Conservation (phyloP, 306 rosid species). For the Amphicarpaea edgeworthii region DNA sequence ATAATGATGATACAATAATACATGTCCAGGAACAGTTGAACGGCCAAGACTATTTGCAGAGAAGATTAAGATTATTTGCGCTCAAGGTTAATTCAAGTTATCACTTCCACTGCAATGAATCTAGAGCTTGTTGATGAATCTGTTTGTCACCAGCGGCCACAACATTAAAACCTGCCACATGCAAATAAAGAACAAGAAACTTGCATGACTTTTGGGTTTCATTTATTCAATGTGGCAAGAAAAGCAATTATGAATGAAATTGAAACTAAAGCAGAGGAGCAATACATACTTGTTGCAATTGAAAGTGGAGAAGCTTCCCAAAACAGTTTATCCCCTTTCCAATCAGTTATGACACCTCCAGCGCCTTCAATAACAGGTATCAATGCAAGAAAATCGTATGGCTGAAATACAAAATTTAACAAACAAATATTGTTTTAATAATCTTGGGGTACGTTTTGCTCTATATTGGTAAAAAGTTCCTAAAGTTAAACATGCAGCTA, state of each 20-base stretch:
- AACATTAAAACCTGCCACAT: conserved; percentile 76
- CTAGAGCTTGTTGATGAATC: conserved; percentile 79
- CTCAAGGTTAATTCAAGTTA: conserved; percentile 1
- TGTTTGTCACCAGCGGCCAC: conserved; percentile 88
- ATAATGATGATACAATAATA: neutral
- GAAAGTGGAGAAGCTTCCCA: conserved; percentile 93
- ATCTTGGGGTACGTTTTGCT: conserved; percentile 20
- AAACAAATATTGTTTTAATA: conserved; percentile 1
- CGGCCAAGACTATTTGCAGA: conserved; percentile 5
- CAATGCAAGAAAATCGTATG: conserved; percentile 89
- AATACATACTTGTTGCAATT: conserved; percentile 62
- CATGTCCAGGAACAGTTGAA: conserved; percentile 19
- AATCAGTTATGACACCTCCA: conserved; percentile 93
- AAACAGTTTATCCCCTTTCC: conserved; percentile 80
- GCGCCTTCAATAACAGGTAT: conserved; percentile 94
- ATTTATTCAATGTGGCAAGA: conserved; percentile 28
- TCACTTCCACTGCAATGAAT: conserved; percentile 75
- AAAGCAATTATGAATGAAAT: conserved; percentile 5
- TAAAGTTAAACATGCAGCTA: conserved; percentile 28
- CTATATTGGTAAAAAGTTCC: conserved; percentile 14
- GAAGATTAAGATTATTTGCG: conserved; percentile 6
- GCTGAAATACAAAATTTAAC: conserved; percentile 60
- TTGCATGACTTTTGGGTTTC: neutral
- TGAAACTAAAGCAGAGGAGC: neutral
- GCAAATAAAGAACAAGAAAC: conserved; percentile 6